phyloP scores from a whole-genome alignment of 23 red algal species.

The Gracilaria domingensis region DNA sequence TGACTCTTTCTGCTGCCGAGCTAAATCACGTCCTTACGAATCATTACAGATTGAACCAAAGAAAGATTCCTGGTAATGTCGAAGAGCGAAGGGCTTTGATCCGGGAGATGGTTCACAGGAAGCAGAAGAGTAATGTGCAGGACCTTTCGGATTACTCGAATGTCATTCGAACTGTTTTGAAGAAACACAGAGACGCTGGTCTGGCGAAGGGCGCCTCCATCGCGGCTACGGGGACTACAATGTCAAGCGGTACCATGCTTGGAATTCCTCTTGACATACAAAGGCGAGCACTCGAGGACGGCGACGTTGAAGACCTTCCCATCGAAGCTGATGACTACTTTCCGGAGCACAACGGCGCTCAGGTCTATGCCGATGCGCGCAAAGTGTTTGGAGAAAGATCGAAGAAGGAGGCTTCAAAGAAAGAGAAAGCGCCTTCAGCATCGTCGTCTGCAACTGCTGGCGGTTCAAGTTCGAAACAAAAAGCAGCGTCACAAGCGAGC shows the following conservation, averaged over 20 bases:
- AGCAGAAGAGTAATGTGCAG: constrained; percentile 36
- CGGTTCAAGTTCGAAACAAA: neutral
- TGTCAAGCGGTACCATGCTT: constrained; percentile 49
- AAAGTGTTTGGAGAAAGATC: constrained; percentile 18
- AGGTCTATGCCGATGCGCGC: constrained; percentile 6
- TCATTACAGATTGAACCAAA: constrained; percentile 62
- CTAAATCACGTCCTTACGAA: constrained; percentile 59
- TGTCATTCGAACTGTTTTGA: constrained; percentile 72
- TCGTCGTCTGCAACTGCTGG: neutral
- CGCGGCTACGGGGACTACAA: constrained; percentile 25
- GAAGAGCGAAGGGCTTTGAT: constrained; percentile 78
- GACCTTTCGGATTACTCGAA: constrained; percentile 72
- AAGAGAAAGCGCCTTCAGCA: neutral
- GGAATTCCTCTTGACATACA: constrained; percentile 61
- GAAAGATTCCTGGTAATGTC: constrained; percentile 76
- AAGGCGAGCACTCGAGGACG: constrained; percentile 68
- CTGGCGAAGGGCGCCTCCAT: constrained; percentile 47
- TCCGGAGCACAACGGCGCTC: constrained; percentile 12
- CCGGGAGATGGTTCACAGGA: constrained; percentile 57
- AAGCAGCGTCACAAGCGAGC: neutral
- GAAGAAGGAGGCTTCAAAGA: constrained; percentile 12
- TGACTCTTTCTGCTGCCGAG: constrained; percentile 60
- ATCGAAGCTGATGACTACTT: constrained; percentile 56
- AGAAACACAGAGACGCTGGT: constrained; percentile 61
- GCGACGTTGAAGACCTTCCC: constrained; percentile 63